Evolutionary conservation across 495 filamentous ascomycete species (phyloP).

Genomic region (Daldinia decipiens): DNA sequence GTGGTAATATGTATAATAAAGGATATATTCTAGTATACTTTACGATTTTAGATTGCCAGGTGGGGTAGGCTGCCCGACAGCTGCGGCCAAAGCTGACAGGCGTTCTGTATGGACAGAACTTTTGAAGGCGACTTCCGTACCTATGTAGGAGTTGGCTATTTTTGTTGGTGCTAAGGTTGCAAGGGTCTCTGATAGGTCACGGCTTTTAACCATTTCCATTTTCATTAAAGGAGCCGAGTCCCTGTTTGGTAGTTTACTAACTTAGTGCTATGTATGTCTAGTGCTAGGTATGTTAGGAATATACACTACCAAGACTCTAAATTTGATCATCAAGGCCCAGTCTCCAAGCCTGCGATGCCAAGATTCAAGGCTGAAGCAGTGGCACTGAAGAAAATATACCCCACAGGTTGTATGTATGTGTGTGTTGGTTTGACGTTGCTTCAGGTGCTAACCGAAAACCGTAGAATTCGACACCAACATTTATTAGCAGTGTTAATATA

Average conservation of each 20-base stretch:
- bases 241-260: not conserved
- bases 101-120: too few relatives aligned
- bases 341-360: conserved; percentile 7
- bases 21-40: too few relatives aligned
- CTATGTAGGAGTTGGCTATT: not conserved
- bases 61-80: too few relatives aligned
- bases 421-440: not conserved
- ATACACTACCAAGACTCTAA: conserved; percentile 13
- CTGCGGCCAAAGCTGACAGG: too few relatives aligned
- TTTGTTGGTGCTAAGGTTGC: not conserved
- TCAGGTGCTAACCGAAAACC: not conserved
- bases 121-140: too few relatives aligned
- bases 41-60: too few relatives aligned
- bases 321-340: conserved; percentile 5
- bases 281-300: too few relatives aligned
- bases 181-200: not conserved
- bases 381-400: conserved; percentile 1
- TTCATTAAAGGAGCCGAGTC: conserved; percentile 1
- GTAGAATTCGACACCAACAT: not conserved
- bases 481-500: not conserved
- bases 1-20: too few relatives aligned
- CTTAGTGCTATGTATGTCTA: too few relatives aligned
- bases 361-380: conserved; percentile 19
- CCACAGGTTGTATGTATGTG: not conserved
- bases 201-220: too few relatives aligned